These are phyloP conservation scores for Gaeumannomyces tritici DNA, from an alignment of 2,329 filamentous ascomycete genomes.

Conservation along the genomic window DNA sequence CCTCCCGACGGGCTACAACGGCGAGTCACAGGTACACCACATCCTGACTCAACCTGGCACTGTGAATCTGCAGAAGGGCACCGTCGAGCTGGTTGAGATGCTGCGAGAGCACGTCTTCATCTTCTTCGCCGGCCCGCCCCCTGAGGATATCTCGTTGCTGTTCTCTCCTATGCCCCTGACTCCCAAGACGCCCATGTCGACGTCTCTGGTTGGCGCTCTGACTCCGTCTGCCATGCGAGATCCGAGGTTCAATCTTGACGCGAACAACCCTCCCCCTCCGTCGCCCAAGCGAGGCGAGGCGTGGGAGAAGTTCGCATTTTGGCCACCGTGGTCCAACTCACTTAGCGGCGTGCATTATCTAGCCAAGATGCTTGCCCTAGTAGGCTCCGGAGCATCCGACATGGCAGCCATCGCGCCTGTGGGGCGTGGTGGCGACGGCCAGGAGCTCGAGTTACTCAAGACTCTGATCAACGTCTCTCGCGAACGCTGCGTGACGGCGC, in stretches of 20 bases:
- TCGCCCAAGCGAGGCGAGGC: slow-evolving; percentile 71
- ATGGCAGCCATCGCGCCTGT: slow-evolving; percentile 68
- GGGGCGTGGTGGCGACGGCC: slow-evolving; percentile 39
- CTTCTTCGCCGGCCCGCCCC: slow-evolving; percentile 81
- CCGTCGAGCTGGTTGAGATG: slow-evolving; percentile 71
- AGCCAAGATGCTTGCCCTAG: slow-evolving; percentile 67
- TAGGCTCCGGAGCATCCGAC: slow-evolving; percentile 81
- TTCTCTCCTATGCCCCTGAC: slow-evolving; percentile 71
- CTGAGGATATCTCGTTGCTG: slow-evolving; percentile 81
- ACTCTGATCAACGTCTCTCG: slow-evolving; percentile 66
- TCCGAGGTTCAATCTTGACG: slow-evolving; percentile 71
- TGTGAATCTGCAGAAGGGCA: slow-evolving; percentile 63
- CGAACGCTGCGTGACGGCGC: slow-evolving; percentile 75
- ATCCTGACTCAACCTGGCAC: slow-evolving; percentile 63
- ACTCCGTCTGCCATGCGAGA: slow-evolving; percentile 53
- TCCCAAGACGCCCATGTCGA: slow-evolving; percentile 55
- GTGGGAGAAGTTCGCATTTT: slow-evolving; percentile 94
- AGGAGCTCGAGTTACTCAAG: slow-evolving; percentile 62
- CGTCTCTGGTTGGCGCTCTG: slow-evolving; percentile 27
- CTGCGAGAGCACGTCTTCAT: slow-evolving; percentile 69
- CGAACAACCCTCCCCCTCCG: slow-evolving; percentile 64
- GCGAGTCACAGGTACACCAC: slow-evolving; percentile 74
- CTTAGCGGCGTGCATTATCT: slow-evolving; percentile 88
- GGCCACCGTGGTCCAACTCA: slow-evolving; percentile 88
- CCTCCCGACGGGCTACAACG: slow-evolving; percentile 72